Conservation (phyloP, 2,329 filamentous ascomycete species). For the Colletotrichum sp. region DNA sequence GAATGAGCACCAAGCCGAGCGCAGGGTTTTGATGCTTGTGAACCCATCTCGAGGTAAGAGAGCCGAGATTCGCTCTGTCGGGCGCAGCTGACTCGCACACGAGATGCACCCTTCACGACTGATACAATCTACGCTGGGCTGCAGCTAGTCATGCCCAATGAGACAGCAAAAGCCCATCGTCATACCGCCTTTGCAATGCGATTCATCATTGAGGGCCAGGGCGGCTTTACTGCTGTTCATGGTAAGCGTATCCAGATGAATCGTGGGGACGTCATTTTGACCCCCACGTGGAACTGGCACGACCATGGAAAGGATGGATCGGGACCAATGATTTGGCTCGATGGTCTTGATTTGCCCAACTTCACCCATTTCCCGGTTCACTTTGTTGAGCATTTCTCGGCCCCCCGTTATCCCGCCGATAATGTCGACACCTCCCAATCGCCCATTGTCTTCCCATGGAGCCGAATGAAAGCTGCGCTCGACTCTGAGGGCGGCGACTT, state of each 20-base stretch:
- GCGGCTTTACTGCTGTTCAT: constrained; percentile 61
- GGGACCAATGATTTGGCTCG: constrained; percentile 61
- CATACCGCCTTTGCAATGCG: constrained; percentile 59
- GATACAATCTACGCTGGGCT: constrained; percentile 61
- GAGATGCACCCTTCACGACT: constrained; percentile 56
- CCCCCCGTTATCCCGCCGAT: constrained; percentile 46
- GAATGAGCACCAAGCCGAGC: constrained; percentile 37
- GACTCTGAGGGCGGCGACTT: constrained; percentile 35
- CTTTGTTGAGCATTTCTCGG: constrained; percentile 54
- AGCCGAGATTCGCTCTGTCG: constrained; percentile 29
- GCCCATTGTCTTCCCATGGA: constrained; percentile 55
- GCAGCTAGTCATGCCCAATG: constrained; percentile 58
- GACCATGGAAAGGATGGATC: constrained; percentile 60
- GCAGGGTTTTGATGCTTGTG: constrained; percentile 40
- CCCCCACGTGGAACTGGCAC: constrained; percentile 61
- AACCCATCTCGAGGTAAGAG: constrained; percentile 34
- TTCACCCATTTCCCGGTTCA: constrained; percentile 56
- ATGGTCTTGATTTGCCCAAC: constrained; percentile 56
- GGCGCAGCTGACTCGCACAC: neutral
- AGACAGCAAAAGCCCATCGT: constrained; percentile 56
- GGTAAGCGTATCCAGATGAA: constrained; percentile 53
- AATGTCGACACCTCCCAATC: constrained; percentile 41
- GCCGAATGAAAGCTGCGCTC: constrained; percentile 45
- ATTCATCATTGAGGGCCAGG: constrained; percentile 59
- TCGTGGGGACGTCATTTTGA: constrained; percentile 58